These are phyloP conservation scores for Suillus bovinus DNA, from an alignment of 768 basidiomycete genomes.

Conservation along the genomic window DNA sequence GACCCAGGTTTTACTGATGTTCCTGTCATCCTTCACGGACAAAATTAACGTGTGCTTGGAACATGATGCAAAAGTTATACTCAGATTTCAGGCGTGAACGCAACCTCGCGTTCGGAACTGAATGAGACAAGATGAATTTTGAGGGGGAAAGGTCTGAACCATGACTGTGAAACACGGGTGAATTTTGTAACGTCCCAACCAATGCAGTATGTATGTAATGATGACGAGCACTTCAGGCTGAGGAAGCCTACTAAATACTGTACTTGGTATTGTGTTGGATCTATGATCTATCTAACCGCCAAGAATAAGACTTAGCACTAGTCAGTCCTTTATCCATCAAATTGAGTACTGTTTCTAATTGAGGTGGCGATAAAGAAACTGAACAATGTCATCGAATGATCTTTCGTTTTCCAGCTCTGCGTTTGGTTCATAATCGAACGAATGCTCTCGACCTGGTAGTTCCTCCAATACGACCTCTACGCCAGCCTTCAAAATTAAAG, in stretches of 20 bases:
- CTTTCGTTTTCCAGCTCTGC: constrained; percentile 37
- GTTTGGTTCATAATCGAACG: constrained; percentile 51
- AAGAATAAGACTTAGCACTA: neutral
- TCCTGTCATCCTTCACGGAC: constrained; percentile 5
- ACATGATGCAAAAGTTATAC: constrained; percentile 16
- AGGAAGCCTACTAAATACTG: neutral
- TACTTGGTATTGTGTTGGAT: neutral
- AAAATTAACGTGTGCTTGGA: constrained; percentile 20
- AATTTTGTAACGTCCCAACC: neutral
- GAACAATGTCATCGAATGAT: constrained; percentile 37
- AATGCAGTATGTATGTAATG: neutral
- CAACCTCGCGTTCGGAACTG: constrained; percentile 20
- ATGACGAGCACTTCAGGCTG: neutral
- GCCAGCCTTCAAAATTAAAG: constrained; percentile 36
- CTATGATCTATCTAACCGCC: neutral
- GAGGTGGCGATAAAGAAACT: constrained; percentile 36
- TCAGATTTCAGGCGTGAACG: constrained; percentile 25
- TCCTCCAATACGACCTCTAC: constrained; percentile 38
- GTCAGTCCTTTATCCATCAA: neutral
- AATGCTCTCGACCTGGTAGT: constrained; percentile 50
- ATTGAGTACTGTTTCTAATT: neutral
- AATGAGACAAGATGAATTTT: constrained; percentile 24
- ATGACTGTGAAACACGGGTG: neutral
- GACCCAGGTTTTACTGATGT: constrained; percentile 17
- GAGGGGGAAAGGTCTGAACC: constrained; percentile 20